Evolutionary conservation across 192 early-diverging fungal species (phyloP), one percentile per base, ranked within the genome.

Genomic region (Cetraspora pellucida): DNA sequence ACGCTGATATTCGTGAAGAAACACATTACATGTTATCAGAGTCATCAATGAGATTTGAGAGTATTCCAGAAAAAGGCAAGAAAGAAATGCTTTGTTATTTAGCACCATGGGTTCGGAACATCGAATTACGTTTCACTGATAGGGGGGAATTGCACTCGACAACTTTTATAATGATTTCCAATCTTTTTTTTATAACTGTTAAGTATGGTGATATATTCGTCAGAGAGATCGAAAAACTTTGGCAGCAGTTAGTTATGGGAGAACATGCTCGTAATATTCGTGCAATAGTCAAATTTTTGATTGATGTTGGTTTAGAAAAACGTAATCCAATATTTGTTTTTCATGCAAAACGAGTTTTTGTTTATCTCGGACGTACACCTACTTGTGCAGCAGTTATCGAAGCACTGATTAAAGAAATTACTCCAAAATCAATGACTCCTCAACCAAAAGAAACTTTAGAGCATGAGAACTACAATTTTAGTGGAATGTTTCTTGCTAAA

Each of bases 181-280:
- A 94, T 77, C 72, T 96, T 1, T 93, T 93, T 68, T 95, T 92
- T 74, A 84, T 96, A 28, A 96, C 93, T 10, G 85, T 94, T 52
- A 90, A 89, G 64, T 94, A 90, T 78, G 93, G 92, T 27, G 93
- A 95, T 76, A 83, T 90, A 9, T 91, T 89, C 79, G 84, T 93
- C 25, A 82, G 87, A 30, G 95, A 96, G 78, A 81, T 95, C 4
- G 93, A 93, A 68, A 82, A 86, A 14, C 59, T 95, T 13, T 96
- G 95, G 95, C 83, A 84, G 43, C 89, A 93, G 71, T 81, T 95
- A 31, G 86, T 94, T 9, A 79, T 81, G 13, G 81, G 83, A 4
- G 89, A 90, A 54, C 82, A 89, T 72, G 84, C 83, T 70, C 81
- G 79, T 25, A 89, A 90, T 63, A 81, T 92, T n/a, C 83, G 79